phyloP scores from a whole-genome alignment of 148 eudicot genomes.

The Chenopodium suecicum region DNA sequence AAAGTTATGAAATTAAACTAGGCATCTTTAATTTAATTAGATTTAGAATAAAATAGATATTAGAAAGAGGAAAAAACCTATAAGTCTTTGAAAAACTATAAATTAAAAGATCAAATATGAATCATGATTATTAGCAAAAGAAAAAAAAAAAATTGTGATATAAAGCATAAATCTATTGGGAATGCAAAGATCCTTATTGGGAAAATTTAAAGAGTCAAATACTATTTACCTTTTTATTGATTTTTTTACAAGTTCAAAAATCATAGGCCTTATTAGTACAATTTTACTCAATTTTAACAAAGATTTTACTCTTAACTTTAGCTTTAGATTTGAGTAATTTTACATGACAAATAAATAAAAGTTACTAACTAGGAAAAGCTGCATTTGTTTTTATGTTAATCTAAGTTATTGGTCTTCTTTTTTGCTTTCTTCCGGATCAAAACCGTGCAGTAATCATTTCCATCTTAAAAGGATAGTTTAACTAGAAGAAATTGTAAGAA shows the following conservation, averaged over 20 bases:
- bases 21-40: background rate
- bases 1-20: background rate
- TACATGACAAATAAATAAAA: conserved; percentile 14
- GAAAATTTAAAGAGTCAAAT: conserved; percentile 10
- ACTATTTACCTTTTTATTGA: background rate
- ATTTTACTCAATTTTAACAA: background rate
- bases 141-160: background rate
- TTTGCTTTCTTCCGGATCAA: background rate
- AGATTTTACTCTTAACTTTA: conserved; percentile 8
- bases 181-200: conserved; percentile 24
- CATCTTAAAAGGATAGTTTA: conserved; percentile 24
- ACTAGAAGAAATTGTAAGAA: conserved; percentile 17
- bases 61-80: background rate
- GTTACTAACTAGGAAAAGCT: background rate
- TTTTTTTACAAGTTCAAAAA: background rate
- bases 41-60: background rate
- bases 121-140: conserved; percentile 19
- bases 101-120: too few species aligned
- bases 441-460: conserved; percentile 25
- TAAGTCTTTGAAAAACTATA: too few species aligned
- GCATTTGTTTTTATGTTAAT: background rate
- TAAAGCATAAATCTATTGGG: conserved; percentile 24
- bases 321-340: background rate
- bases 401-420: background rate
- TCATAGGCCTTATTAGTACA: background rate